Evolutionary conservation across 805 yeast genomes (phyloP).

Genomic region (Candida peoriensis): DNA sequence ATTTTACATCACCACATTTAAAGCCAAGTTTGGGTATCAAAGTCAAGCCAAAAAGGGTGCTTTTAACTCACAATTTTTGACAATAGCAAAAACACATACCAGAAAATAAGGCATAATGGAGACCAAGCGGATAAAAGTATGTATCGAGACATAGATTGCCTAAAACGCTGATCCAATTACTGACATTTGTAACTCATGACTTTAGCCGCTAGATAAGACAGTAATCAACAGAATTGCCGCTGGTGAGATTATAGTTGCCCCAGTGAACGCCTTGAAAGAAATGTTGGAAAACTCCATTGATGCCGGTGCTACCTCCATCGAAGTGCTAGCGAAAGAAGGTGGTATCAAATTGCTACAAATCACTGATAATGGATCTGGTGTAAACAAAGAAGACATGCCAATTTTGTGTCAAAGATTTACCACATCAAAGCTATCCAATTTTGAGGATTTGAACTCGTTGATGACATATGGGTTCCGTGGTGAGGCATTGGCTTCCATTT

Average conservation of each 20-base stretch:
- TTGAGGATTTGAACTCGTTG: constrained; percentile 69
- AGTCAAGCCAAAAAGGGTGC: too few species aligned
- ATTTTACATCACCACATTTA: too few species aligned
- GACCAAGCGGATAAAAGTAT: too few species aligned
- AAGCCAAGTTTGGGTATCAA: too few species aligned
- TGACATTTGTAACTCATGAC: constrained; percentile 5
- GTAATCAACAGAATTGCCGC: constrained; percentile 95
- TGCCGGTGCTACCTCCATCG: constrained; percentile 71
- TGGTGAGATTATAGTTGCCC: constrained; percentile 92
- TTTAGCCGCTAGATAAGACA: constrained; percentile 48
- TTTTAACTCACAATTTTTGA: too few species aligned
- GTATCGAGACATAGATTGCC: too few species aligned
- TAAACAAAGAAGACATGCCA: constrained; percentile 62
- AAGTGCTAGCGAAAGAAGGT: constrained; percentile 83
- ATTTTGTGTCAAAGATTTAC: constrained; percentile 90
- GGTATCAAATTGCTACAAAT: constrained; percentile 84
- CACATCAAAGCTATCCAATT: constrained; percentile 73
- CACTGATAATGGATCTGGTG: constrained; percentile 87
- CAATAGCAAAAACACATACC: too few species aligned
- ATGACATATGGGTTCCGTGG: constrained; percentile 93
- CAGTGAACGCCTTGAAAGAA: constrained; percentile 92
- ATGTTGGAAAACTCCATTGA: constrained; percentile 89
- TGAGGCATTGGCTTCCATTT: constrained; percentile 91
- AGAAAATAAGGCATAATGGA: too few species aligned
- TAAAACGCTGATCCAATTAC: too few species aligned